Evolutionary conservation across 2,329 filamentous ascomycete species (phyloP), one percentile per base, ranked within the genome.

Genomic region (Cladosporium sp.): DNA sequence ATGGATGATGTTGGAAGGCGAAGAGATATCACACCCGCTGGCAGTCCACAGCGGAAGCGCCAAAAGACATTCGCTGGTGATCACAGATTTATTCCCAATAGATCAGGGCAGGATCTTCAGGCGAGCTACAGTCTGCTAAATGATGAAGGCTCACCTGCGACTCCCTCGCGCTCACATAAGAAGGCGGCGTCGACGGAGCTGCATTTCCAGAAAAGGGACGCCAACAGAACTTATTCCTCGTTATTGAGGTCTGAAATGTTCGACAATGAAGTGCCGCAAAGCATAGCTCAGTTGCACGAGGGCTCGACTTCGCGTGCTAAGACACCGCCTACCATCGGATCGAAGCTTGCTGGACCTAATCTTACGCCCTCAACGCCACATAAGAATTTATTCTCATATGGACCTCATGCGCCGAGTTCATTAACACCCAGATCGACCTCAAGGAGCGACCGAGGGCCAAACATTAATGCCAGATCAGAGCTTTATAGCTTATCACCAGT

Each of bases 401-500:
- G 85, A 19, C 89, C 89, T n/a, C 90, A 96, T 65, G 89, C 87
- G 1, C 96, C 92, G 3, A 92, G 91, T 2, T 90, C 90, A 10
- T 88, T 73, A 7, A 97, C 94, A 2, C 92, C 93, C n/a, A 64
- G 70, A 1, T 73, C 70, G 25, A 70, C 70, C 50, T 73, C 71
- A 8, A 89, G 92, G 69, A 93, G 89, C 67, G 85, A 91, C 56
- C 88, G 94, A 77, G 90, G 90, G 15, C 88, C 90, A 3, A 97
- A 96, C 66, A 77, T 97, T 42, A 91, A 99, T 73, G 88, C 91
- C 7, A 83, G 88, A 59, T 92, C 94, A 10, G 94, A 99, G 66
- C 87, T 97, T 35, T 99, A 99, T 77, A 97, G 91, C 70, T 74
- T 97, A 36, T 97, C 94, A 0, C 94, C 94, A 0, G 93, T 99